Evolutionary conservation across 345 rosid species (phyloP).

Genomic region (Citrus inodora): DNA sequence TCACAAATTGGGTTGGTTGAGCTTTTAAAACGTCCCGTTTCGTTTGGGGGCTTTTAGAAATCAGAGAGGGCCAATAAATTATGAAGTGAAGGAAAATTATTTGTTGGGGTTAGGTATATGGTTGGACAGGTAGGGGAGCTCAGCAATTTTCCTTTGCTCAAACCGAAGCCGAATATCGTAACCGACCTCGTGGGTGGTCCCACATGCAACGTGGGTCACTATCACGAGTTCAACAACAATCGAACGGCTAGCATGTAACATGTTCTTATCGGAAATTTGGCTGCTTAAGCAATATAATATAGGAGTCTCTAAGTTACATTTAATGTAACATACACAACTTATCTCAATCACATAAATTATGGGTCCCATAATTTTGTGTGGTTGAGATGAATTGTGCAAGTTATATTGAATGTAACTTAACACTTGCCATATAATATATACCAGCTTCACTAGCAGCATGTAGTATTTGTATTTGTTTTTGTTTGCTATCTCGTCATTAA

Average conservation of each 20-base stretch:
- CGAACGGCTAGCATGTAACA: neutral
- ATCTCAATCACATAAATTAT: too few relatives aligned
- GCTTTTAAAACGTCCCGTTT: neutral
- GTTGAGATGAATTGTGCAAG: too few relatives aligned
- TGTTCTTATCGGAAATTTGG: neutral
- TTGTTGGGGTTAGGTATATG: neutral
- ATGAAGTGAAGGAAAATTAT: neutral
- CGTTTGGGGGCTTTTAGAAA: neutral
- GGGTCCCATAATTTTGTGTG: too few relatives aligned
- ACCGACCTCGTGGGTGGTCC: neutral
- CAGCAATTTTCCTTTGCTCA: neutral
- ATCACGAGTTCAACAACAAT: neutral
- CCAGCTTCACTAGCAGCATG: neutral
- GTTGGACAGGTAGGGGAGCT: conserved; percentile 6
- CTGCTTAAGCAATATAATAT: too few relatives aligned
- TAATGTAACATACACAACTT: too few relatives aligned
- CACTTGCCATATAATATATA: too few relatives aligned
- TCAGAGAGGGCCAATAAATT: neutral
- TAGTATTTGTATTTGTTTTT: neutral
- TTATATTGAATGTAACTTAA: too few relatives aligned
- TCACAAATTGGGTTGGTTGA: neutral
- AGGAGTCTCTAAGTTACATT: too few relatives aligned
- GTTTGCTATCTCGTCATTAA: too few relatives aligned
- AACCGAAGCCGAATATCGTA: neutral
- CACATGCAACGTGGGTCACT: neutral